Conservation (phyloP, 2,329 filamentous ascomycete genomes). For the Seiridium cupressi region DNA sequence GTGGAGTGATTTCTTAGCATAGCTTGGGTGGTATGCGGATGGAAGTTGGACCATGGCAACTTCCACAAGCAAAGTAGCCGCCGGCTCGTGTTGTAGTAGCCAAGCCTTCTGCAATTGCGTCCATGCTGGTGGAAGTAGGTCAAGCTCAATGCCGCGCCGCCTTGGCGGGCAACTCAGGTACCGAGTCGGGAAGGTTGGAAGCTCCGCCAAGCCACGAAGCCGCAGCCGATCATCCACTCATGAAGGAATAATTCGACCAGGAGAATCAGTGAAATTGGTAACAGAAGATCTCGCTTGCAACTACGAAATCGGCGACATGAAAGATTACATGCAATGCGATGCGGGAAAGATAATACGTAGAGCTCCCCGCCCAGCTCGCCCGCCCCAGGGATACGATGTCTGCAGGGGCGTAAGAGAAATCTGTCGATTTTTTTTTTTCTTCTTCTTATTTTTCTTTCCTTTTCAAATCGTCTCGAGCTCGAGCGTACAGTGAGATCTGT, state of each 20-base stretch:
- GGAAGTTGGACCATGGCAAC: not conserved
- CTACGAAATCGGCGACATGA: no score
- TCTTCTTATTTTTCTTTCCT: not conserved
- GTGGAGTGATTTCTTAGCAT: not conserved
- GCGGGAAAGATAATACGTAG: no score
- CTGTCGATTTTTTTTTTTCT: not conserved
- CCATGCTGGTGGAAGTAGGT: not conserved
- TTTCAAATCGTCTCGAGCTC: not conserved
- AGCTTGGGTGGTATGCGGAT: not conserved
- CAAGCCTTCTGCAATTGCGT: not conserved
- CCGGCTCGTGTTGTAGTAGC: slow-evolving; percentile 3
- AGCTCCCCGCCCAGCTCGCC: no score
- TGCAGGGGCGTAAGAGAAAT: no score
- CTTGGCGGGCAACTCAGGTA: slow-evolving; percentile 2
- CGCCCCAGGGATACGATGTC: no score
- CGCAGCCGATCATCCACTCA: not conserved
- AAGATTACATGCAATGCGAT: no score
- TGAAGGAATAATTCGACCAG: not conserved
- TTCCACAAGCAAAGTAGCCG: not conserved
- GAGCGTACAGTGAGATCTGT: no score
- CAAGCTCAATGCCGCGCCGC: slow-evolving; percentile 1
- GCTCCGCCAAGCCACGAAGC: not conserved
- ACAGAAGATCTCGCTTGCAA: no score
- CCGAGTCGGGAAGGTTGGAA: slow-evolving; percentile 6
- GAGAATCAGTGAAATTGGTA: not conserved